These are phyloP conservation scores for Handroanthus guayacan DNA, from an alignment of 257 asterid species.

Conservation along the genomic window DNA sequence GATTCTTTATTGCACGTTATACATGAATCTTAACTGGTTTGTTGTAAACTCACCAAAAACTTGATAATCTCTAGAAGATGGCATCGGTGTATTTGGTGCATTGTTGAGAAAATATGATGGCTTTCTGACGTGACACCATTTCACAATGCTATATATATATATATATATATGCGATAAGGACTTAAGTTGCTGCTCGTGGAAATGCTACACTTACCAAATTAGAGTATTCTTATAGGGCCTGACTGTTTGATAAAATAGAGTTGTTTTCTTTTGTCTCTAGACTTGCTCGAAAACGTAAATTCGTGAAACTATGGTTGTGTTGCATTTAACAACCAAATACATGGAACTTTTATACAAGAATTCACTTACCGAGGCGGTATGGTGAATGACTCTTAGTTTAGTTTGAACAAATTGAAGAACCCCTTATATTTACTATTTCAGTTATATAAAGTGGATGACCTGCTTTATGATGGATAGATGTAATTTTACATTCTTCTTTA, in stretches of 20 bases:
- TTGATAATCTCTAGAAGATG: background rate
- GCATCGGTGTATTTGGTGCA: background rate
- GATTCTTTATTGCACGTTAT: background rate
- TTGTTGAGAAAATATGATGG: conserved; percentile 9
- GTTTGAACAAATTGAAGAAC: background rate
- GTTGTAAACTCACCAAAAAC: background rate
- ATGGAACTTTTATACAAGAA: background rate
- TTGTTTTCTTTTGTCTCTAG: background rate
- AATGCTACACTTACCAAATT: background rate
- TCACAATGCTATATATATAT: conserved; percentile 1
- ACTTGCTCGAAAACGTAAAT: background rate
- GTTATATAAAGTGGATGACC: background rate
- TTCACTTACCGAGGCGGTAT: background rate
- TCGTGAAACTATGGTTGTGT: background rate
- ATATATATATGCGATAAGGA: background rate
- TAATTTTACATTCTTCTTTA: background rate
- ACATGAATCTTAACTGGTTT: too few species aligned
- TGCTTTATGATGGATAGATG: background rate
- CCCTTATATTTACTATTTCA: background rate
- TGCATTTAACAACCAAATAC: background rate
- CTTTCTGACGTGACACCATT: background rate
- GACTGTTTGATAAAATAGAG: background rate
- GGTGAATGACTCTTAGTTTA: background rate
- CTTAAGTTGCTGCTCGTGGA: background rate
- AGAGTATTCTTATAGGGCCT: background rate